Base-by-base conservation (phyloP, 2,329 filamentous ascomycete species). In the Endoconidiophora laricicola region DNA sequence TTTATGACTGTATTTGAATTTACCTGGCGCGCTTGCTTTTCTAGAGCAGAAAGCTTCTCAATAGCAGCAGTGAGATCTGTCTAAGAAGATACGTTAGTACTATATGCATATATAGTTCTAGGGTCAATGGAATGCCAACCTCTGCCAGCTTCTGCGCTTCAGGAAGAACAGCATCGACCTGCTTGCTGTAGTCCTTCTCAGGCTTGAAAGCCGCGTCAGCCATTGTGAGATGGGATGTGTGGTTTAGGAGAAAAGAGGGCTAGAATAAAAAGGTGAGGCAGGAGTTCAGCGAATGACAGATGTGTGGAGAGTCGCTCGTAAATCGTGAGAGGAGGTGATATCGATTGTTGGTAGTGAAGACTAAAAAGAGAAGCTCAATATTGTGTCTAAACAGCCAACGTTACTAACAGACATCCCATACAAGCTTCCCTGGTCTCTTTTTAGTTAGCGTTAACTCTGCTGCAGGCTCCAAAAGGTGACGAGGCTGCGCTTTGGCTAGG, bases 111-210 rank as follows among this genome's bases (percentile, higher is more conserved):
- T 40, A 7, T 9, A 12, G 6, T 7, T 16, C 7, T 18, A 16
- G 4, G 7, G 14, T 18, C n/a, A 16, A 33, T 6, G 43, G 46
- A 59, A 55, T 66, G 83, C 63, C 56, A 68, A 91, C 88, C 75
- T 88, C 81, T 58, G 88, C 87, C 59, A 94, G 78, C 70, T 83
- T 74, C 73, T 96, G 80, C 53, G 87, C 86, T 68, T 95, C 87
- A 46, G 86, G 84, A 58, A 98, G 80, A 68, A 86, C 78, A 69
- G 83, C 79, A 73, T 96, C 88, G 61, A 86, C 86, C 69, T 96
- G 88, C 71, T 94, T 94, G 63, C 85, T 83, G 78, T 85, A 95
- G 79, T 98, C 91, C 82, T 94, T 95, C 74, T 98, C 91, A 62
- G 90, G 86, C 78, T 93, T 94, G 66, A 91, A 68, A 61, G 75